phyloP scores from a whole-genome alignment of 805 yeast genomes.

The Danielozyma ontarioensis region DNA sequence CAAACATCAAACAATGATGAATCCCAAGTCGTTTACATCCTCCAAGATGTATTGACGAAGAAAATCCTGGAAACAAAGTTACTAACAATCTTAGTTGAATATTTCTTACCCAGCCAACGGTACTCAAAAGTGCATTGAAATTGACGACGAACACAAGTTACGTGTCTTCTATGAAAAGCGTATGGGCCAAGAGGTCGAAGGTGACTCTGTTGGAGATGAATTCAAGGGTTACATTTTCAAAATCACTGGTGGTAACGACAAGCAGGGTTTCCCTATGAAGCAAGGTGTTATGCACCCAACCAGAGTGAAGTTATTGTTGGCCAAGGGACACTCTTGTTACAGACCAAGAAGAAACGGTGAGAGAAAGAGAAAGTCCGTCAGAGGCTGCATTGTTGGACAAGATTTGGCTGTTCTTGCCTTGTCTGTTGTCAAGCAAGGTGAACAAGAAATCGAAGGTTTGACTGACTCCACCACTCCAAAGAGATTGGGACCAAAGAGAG shows the following conservation, averaged over 20 bases:
- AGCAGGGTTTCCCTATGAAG: conserved; percentile 99
- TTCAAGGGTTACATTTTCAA: conserved; percentile 99
- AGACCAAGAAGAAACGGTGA: conserved; percentile 99
- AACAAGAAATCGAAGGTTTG: conserved; percentile 89
- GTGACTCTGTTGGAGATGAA: conserved; percentile 97
- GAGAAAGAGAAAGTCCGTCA: conserved; percentile 99
- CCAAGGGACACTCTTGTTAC: conserved; percentile 97
- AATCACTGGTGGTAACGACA: conserved; percentile 99
- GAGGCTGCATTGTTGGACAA: conserved; percentile 98
- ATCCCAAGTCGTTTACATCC: too few relatives aligned
- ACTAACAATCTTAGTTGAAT: conserved; percentile 69
- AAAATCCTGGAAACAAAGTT: too few relatives aligned
- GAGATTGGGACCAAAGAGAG: conserved; percentile 99
- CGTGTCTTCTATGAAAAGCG: conserved; percentile 99
- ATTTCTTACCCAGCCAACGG: conserved; percentile 99
- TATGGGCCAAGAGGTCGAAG: conserved; percentile 99
- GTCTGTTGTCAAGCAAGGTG: conserved; percentile 96
- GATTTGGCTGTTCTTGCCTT: conserved; percentile 95
- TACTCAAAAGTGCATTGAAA: conserved; percentile 96
- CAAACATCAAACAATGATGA: too few relatives aligned
- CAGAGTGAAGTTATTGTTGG: conserved; percentile 93
- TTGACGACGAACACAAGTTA: conserved; percentile 98
- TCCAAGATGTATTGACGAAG: conserved; percentile 7
- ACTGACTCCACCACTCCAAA: conserved; percentile 94
- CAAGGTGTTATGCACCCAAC: conserved; percentile 99